A percentile compares a stretch with the other conserved stretches of the same genome.
Conservation (phyloP, 306 rosid species). For the Cicer arietinum region DNA sequence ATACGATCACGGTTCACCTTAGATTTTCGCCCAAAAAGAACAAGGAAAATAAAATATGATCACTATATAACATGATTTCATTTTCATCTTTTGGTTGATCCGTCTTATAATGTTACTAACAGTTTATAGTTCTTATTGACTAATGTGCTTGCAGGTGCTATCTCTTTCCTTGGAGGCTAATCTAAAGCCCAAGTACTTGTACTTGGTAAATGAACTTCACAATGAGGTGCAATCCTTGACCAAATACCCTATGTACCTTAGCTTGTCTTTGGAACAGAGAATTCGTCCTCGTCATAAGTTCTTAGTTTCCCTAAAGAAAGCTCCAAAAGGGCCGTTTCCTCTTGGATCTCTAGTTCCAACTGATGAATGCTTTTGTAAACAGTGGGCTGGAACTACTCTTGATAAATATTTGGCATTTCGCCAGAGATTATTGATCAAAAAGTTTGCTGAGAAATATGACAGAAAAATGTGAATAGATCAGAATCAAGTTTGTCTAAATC, state of each 20-base stretch:
- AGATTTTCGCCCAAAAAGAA: not conserved
- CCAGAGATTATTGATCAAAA: constrained; percentile 70
- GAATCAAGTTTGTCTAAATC: constrained; percentile 34
- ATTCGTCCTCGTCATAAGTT: constrained; percentile 98
- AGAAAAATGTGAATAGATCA: constrained; percentile 55
- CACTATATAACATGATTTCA: too few species aligned
- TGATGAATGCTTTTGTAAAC: constrained; percentile 88
- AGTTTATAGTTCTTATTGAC: constrained; percentile 24
- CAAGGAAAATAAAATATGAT: not conserved
- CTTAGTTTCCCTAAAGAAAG: constrained; percentile 91
- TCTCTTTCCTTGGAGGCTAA: constrained; percentile 92
- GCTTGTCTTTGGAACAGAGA: constrained; percentile 95
- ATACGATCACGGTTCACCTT: constrained; percentile 3
- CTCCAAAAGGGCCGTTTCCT: constrained; percentile 97
- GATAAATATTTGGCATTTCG: constrained; percentile 88
- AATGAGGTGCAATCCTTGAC: constrained; percentile 92
- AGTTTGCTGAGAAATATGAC: constrained; percentile 81
- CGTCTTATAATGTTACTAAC: constrained; percentile 27
- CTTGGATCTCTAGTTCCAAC: constrained; percentile 88
- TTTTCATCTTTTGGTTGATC: not conserved
- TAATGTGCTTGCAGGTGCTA: constrained; percentile 68
- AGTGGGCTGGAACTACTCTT: constrained; percentile 92
- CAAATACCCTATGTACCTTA: constrained; percentile 92
- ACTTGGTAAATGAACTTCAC: constrained; percentile 85
- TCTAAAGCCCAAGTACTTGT: constrained; percentile 92